A percentile compares a stretch with the other conserved stretches of the same genome.
Conservation (phyloP, 2,329 filamentous ascomycete genomes). For the Xylariaceae sp. region DNA sequence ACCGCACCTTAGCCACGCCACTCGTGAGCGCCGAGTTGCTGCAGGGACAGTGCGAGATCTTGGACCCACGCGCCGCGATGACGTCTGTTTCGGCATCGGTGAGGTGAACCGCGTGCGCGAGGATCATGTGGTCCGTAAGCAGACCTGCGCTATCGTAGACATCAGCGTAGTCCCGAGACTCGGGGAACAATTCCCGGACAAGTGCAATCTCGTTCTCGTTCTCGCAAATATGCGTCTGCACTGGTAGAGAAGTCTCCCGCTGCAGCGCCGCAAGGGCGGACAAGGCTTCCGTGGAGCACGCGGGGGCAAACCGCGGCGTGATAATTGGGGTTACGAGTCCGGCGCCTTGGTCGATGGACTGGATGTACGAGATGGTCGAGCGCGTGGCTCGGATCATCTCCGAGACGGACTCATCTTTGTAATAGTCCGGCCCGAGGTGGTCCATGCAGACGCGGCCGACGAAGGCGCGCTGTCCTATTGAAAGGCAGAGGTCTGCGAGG, state of each 20-base stretch:
- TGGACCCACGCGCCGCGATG: conserved; percentile 57
- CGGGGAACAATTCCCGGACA: conserved; percentile 67
- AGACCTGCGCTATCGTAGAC: conserved; percentile 75
- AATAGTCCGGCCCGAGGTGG: conserved; percentile 67
- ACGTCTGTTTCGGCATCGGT: conserved; percentile 61
- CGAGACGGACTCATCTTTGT: conserved; percentile 67
- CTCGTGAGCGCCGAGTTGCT: conserved; percentile 80
- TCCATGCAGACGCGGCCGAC: conserved; percentile 98
- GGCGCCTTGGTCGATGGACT: conserved; percentile 59
- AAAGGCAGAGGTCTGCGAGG: conserved; percentile 77
- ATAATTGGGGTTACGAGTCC: conserved; percentile 72
- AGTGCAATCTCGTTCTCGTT: conserved; percentile 70
- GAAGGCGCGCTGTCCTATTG: conserved; percentile 79
- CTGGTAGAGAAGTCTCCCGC: conserved; percentile 56
- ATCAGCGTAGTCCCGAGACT: conserved; percentile 59
- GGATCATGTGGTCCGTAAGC: conserved; percentile 67
- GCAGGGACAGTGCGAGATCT: conserved; percentile 81
- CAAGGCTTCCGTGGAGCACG: conserved; percentile 60
- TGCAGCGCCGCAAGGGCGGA: conserved; percentile 61
- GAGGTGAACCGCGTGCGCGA: conserved; percentile 83
- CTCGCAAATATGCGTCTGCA: conserved; percentile 90
- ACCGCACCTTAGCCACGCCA: conserved; percentile 71
- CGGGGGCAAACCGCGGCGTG: conserved; percentile 67
- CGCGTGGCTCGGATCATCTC: conserved; percentile 53
- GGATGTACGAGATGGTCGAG: conserved; percentile 62